Evolutionary conservation across 2,329 filamentous ascomycete species (phyloP).

Genomic region (Neoarthrinium moseri): DNA sequence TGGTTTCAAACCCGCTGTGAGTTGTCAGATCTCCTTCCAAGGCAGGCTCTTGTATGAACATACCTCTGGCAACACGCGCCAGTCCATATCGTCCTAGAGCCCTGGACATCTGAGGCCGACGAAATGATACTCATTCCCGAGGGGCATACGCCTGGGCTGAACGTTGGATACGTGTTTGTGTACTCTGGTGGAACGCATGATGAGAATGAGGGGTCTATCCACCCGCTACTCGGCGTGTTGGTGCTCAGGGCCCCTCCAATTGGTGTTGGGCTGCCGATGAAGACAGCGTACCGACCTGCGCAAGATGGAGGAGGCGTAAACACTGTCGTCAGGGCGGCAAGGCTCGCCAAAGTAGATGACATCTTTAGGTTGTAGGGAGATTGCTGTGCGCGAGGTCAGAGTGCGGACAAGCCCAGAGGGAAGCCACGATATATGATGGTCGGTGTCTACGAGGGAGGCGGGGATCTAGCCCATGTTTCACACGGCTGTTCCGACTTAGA

Average conservation of each 20-base stretch:
- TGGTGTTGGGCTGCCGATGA: constrained; percentile 18
- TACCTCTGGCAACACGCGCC: constrained; percentile 29
- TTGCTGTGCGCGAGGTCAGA: background rate
- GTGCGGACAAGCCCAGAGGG: background rate
- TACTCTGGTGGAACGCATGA: constrained; percentile 26
- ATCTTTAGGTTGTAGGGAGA: background rate
- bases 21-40: background rate
- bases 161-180: constrained; percentile 20
- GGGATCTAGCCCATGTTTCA: constrained; percentile 2
- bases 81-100: constrained; percentile 20
- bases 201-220: constrained; percentile 27
- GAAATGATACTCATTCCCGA: constrained; percentile 23
- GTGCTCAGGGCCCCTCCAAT: constrained; percentile 18
- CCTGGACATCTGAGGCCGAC: constrained; percentile 12
- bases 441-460: background rate
- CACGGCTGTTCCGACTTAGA: background rate
- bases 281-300: constrained; percentile 25
- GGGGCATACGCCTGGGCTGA: constrained; percentile 29
- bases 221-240: constrained; percentile 26
- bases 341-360: background rate
- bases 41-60: no score
- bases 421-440: background rate
- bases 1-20: constrained; percentile 24
- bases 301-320: constrained; percentile 25
- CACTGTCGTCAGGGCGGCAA: constrained; percentile 22